These are phyloP conservation scores for Penicillium frequentans DNA, from an alignment of 2,329 filamentous ascomycete genomes.

Conservation along the genomic window DNA sequence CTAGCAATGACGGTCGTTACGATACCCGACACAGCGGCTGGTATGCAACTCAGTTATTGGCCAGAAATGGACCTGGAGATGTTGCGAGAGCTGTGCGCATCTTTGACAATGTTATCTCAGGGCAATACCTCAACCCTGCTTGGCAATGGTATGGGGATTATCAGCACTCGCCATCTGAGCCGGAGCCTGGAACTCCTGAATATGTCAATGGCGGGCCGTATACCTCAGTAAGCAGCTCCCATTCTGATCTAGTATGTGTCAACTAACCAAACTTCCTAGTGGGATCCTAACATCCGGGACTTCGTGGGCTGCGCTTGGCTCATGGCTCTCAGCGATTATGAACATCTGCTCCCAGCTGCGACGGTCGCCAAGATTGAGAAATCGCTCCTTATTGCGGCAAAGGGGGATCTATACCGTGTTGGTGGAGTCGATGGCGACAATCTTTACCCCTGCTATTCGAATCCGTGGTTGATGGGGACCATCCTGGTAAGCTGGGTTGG, in stretches of 20 bases:
- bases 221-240: conserved; percentile 5
- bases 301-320: conserved; percentile 21
- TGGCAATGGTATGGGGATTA: conserved; percentile 24
- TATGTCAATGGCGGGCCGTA: conserved; percentile 15
- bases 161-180: conserved; percentile 14
- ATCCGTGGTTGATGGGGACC: conserved; percentile 64
- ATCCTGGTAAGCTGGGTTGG: conserved; percentile 62
- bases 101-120: conserved; percentile 19
- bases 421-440: conserved; percentile 62
- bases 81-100: conserved; percentile 18
- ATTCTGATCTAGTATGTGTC: neutral
- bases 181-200: conserved; percentile 11
- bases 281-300: conserved; percentile 21
- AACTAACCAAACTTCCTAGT: conserved; percentile 5
- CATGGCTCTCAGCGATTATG: conserved; percentile 19
- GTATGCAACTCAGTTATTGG: conserved; percentile 21
- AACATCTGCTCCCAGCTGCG: conserved; percentile 44
- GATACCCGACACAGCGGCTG: conserved; percentile 18
- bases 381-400: conserved; percentile 55
- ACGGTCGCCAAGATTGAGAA: conserved; percentile 50
- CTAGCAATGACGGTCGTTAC: conserved; percentile 12
- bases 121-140: conserved; percentile 15
- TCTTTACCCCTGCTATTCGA: conserved; percentile 62
- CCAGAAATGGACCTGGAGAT: conserved; percentile 16
- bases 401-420: conserved; percentile 63